A percentile compares a stretch with the other conserved stretches of the same genome.
Evolutionary conservation across 2,329 filamentous ascomycete species (phyloP).

Genomic region (Drechslerella coelobrocha): DNA sequence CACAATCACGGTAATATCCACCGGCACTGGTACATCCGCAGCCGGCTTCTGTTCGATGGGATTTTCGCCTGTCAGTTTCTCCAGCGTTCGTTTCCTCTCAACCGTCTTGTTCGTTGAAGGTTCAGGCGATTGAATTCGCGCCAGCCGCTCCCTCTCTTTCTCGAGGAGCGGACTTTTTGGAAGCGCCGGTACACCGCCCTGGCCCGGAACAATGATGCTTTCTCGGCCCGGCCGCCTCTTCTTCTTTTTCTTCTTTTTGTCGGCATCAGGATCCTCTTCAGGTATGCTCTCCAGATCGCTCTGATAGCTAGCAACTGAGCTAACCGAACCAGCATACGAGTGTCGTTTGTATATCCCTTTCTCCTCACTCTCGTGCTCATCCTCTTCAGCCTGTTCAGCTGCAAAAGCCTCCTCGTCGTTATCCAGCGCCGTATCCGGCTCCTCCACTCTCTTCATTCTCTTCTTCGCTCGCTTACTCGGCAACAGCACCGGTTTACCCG

Average conservation of each 20-base stretch:
- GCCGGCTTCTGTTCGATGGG: not conserved
- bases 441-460: slow-evolving; percentile 17
- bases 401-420: slow-evolving; percentile 26
- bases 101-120: slow-evolving; percentile 17
- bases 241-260: slow-evolving; percentile 44
- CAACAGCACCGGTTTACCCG: slow-evolving; percentile 24
- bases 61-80: slow-evolving; percentile 25
- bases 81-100: slow-evolving; percentile 29
- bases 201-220: slow-evolving; percentile 37
- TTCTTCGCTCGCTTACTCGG: slow-evolving; percentile 34
- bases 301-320: slow-evolving; percentile 39
- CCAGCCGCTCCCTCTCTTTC: slow-evolving; percentile 15
- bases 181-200: slow-evolving; percentile 34
- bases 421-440: slow-evolving; percentile 24
- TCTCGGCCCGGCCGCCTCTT: slow-evolving; percentile 35
- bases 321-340: slow-evolving; percentile 39
- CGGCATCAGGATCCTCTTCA: slow-evolving; percentile 23
- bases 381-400: slow-evolving; percentile 10
- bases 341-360: slow-evolving; percentile 26
- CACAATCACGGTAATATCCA: not conserved
- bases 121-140: slow-evolving; percentile 22
- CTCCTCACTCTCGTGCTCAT: not conserved
- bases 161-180: slow-evolving; percentile 43
- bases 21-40: not conserved
- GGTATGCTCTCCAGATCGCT: slow-evolving; percentile 50